Percentiles rank a stretch among this genome's conserved stretches.
phyloP scores from a whole-genome alignment of 306 rosid species.

The Cucumis sativus region Cucumber_9930_V3 NC_026656.2:21196001-21196500 shows the following conservation, averaged over 20 bases:
- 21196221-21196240: background rate
- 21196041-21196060: background rate
- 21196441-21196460: too few relatives aligned
- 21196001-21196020: constrained; percentile 43
- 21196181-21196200: background rate
- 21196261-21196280: background rate
- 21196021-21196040: background rate
- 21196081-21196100: constrained; percentile 7
- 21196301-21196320: background rate
- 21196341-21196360: too few relatives aligned
- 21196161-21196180: background rate
- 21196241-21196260: background rate
- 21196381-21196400: too few relatives aligned
- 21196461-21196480: too few relatives aligned
- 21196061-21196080: constrained; percentile 24
- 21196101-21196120: constrained; percentile 42
- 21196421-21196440: too few relatives aligned
- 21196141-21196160: constrained; percentile 14
- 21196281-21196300: background rate
- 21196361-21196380: too few relatives aligned
- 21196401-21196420: too few relatives aligned
- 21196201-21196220: background rate
- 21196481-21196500: too few relatives aligned
- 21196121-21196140: constrained; percentile 37
- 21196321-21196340: background rate